Evolutionary conservation across 108 stramenopile genomes (phyloP).

Genomic region (Nannochloropsis gaditana): DNA sequence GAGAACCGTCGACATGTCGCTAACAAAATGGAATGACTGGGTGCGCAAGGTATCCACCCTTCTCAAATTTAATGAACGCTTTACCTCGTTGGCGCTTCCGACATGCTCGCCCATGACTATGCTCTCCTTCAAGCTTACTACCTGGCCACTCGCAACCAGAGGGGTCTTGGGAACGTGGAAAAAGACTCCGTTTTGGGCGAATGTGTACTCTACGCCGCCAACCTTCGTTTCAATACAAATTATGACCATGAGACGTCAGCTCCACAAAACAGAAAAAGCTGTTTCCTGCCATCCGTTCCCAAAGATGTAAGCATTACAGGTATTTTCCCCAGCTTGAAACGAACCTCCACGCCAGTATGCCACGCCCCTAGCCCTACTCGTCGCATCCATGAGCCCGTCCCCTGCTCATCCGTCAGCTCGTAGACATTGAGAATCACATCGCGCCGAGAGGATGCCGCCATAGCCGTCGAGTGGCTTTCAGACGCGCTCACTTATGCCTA

Average conservation of each 20-base stretch:
- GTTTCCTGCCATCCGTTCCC: too few species aligned
- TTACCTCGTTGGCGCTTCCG: constrained; percentile 19
- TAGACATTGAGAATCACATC: constrained; percentile 15
- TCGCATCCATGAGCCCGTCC: neutral
- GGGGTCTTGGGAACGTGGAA: constrained; percentile 24
- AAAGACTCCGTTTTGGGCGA: constrained; percentile 34
- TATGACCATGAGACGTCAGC: too few species aligned
- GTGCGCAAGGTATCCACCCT: neutral
- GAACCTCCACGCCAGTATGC: neutral
- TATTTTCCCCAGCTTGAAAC: too few species aligned
- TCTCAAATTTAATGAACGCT: neutral
- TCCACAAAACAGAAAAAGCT: too few species aligned
- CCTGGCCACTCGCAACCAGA: constrained; percentile 20
- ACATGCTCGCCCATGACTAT: neutral
- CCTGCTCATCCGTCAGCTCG: neutral
- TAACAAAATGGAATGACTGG: neutral
- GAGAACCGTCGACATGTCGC: neutral
- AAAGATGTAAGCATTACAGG: too few species aligned
- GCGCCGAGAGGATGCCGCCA: constrained; percentile 5
- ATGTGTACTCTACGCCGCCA: constrained; percentile 43
- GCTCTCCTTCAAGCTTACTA: constrained; percentile 27
- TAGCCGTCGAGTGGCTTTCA: neutral
- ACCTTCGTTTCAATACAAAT: neutral
- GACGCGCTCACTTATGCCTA: too few species aligned
- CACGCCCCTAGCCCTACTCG: neutral